Evolutionary conservation across 2,329 filamentous ascomycete genomes (phyloP).

Genomic region (Mollisiaceae sp.): DNA sequence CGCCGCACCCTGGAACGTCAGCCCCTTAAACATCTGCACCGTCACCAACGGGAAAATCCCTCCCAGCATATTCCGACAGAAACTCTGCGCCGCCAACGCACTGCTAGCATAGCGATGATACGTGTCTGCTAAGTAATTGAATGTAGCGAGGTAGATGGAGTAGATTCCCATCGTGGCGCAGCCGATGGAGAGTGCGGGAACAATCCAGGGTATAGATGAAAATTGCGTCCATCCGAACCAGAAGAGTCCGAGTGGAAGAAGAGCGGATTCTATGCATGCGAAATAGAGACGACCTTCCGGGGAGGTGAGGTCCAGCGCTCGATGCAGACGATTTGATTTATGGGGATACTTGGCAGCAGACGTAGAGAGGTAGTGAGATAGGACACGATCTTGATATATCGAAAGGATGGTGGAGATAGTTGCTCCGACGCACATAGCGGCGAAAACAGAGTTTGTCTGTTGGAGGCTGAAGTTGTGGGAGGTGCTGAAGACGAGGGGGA

Average conservation of each 20-base stretch:
- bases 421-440: conserved; percentile 71
- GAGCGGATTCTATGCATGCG: conserved; percentile 73
- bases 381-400: conserved; percentile 73
- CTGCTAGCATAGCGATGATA: conserved; percentile 87
- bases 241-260: conserved; percentile 82
- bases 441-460: conserved; percentile 74
- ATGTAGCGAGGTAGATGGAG: conserved; percentile 83
- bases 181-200: conserved; percentile 70
- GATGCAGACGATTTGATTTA: conserved; percentile 26
- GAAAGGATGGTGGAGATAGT: conserved; percentile 70
- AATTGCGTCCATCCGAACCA: conserved; percentile 74
- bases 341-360: conserved; percentile 31
- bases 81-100: conserved; percentile 84
- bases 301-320: conserved; percentile 44
- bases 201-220: conserved; percentile 70
- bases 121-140: conserved; percentile 90
- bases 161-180: conserved; percentile 87
- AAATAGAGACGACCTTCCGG: conserved; percentile 86
- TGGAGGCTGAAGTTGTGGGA: conserved; percentile 72
- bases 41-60: conserved; percentile 83
- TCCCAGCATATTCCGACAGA: conserved; percentile 82
- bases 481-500: conserved; percentile 76
- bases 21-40: conserved; percentile 69
- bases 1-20: conserved; percentile 74
- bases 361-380: conserved; percentile 50